Percentiles rank a stretch among this genome's conserved stretches.
Conservation (phyloP, 495 filamentous ascomycete species). For the Penicillium alfredii region DNA sequence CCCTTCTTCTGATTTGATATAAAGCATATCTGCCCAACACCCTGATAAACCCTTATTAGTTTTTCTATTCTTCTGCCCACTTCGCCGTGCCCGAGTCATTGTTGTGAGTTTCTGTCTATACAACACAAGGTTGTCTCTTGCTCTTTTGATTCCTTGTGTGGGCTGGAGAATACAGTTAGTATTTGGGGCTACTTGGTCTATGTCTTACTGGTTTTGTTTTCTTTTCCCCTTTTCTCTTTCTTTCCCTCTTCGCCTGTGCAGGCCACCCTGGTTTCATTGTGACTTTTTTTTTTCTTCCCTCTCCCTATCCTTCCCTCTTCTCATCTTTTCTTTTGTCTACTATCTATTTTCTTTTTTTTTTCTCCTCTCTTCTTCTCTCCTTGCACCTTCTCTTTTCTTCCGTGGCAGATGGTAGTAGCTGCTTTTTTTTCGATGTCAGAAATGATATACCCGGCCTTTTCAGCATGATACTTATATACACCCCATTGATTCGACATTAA, state of each 20-base stretch:
- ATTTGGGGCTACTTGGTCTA: too few relatives aligned
- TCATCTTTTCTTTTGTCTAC: not conserved
- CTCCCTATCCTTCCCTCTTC: conserved; percentile 2
- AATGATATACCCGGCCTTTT: not conserved
- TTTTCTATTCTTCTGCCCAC: conserved; percentile 11
- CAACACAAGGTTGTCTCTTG: too few relatives aligned
- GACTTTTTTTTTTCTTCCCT: conserved; percentile 12
- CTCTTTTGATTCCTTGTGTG: too few relatives aligned
- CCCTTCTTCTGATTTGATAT: conserved; percentile 29
- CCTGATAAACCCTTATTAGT: conserved; percentile 15
- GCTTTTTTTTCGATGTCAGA: conserved; percentile 2
- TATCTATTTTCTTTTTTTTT: conserved; percentile 3
- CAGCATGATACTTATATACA: too few relatives aligned
- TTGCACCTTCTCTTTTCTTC: conserved; percentile 4
- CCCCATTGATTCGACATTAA: too few relatives aligned
- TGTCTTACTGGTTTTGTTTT: too few relatives aligned
- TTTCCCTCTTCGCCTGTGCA: not conserved
- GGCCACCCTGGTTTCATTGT: conserved; percentile 11
- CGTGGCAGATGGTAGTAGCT: conserved; percentile 9
- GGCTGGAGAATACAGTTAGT: too few relatives aligned
- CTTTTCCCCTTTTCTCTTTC: conserved; percentile 2
- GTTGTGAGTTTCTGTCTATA: too few relatives aligned
- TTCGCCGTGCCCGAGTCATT: too few relatives aligned
- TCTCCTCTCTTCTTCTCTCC: conserved; percentile 1
- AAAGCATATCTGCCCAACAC: conserved; percentile 24